A percentile compares a stretch with the other conserved stretches of the same genome.
Evolutionary conservation across 2,329 filamentous ascomycete genomes (phyloP).

Genomic region (Phaeosphaeria sp.): DNA sequence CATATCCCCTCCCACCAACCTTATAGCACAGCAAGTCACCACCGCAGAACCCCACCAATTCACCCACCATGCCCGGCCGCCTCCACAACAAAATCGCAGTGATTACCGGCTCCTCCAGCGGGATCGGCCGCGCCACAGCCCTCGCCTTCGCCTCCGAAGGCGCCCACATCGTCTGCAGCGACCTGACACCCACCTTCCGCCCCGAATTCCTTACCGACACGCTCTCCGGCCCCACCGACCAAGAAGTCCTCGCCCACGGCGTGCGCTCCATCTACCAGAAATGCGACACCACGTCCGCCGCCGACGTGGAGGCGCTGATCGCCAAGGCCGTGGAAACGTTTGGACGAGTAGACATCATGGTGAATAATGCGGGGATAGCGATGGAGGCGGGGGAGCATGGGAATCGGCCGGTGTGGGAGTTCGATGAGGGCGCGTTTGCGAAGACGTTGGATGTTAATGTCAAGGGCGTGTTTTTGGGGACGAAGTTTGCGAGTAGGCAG

Average conservation of each 20-base stretch:
- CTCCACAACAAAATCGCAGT: conserved; percentile 40
- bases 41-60: background rate
- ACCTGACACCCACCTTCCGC: conserved; percentile 31
- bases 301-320: conserved; percentile 53
- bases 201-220: conserved; percentile 20
- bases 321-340: conserved; percentile 51
- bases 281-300: conserved; percentile 53
- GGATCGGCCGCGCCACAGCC: conserved; percentile 45
- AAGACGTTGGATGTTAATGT: conserved; percentile 47
- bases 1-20: too few species aligned
- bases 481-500: conserved; percentile 56
- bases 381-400: conserved; percentile 41
- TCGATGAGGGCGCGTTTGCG: conserved; percentile 57
- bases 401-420: conserved; percentile 54
- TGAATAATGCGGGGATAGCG: conserved; percentile 57
- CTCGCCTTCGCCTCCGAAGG: conserved; percentile 41
- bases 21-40: too few species aligned
- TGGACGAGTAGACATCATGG: conserved; percentile 59
- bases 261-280: conserved; percentile 46
- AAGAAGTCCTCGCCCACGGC: conserved; percentile 38
- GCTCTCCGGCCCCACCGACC: conserved; percentile 31
- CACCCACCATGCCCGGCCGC: conserved; percentile 26
- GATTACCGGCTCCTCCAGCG: conserved; percentile 44
- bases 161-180: conserved; percentile 40
- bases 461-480: conserved; percentile 51